phyloP scores from a whole-genome alignment of 1,139 yeast genomes.

The Wickerhamomyces sp. region DNA sequence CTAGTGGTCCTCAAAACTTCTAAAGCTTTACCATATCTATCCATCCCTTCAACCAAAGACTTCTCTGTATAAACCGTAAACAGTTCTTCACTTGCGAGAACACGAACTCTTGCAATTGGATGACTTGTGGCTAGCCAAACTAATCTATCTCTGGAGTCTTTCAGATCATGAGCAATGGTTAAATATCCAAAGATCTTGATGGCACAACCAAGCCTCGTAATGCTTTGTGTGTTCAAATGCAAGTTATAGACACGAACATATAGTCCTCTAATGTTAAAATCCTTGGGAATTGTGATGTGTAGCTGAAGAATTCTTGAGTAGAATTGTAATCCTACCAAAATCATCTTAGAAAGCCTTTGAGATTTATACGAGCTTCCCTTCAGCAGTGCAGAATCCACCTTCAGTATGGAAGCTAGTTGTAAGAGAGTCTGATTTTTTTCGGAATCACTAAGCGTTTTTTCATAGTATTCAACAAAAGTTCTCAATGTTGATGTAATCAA shows the following conservation, averaged over 20 bases:
- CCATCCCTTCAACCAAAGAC: conserved; percentile 4
- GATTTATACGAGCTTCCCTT: conserved; percentile 11
- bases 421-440: conserved; percentile 10
- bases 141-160: conserved; percentile 29
- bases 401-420: conserved; percentile 16
- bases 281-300: conserved; percentile 27
- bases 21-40: conserved; percentile 9
- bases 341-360: conserved; percentile 22
- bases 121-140: conserved; percentile 31
- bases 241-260: conserved; percentile 53
- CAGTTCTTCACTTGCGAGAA: conserved; percentile 32
- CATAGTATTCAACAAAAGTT: conserved; percentile 36
- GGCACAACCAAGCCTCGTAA: conserved; percentile 31
- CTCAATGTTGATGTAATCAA: conserved; percentile 42
- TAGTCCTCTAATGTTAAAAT: conserved; percentile 36
- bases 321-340: conserved; percentile 26
- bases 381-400: conserved; percentile 12
- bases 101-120: conserved; percentile 27
- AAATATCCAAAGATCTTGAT: conserved; percentile 36
- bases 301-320: conserved; percentile 28
- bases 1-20: conserved; percentile 8
- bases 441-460: conserved; percentile 6
- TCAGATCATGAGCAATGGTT: conserved; percentile 12
- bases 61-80: conserved; percentile 31
- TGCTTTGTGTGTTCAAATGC: conserved; percentile 42